Percentiles rank a stretch among this genome's conserved stretches.
phyloP scores from a whole-genome alignment of 164 flowering plant species.

The Stephania cephalantha region DNA sequence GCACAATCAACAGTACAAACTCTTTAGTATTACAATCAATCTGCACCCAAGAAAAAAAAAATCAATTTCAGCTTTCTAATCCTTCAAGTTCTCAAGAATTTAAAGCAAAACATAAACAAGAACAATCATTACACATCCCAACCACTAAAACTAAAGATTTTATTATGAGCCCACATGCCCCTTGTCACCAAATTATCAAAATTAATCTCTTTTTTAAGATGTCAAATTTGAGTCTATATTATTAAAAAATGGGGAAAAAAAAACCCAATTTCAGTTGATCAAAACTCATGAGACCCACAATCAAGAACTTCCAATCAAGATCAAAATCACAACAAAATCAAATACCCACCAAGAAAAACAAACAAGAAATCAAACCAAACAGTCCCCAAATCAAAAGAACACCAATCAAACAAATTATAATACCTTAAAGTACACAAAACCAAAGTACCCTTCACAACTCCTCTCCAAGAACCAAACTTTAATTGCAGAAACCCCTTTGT shows the following conservation, averaged over 20 bases:
- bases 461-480: neutral
- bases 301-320: neutral
- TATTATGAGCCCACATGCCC: neutral
- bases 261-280: neutral
- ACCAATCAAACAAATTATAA: neutral
- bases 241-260: neutral
- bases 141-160: neutral
- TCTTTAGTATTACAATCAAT: slow-evolving; percentile 4
- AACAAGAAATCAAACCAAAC: neutral
- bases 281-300: neutral
- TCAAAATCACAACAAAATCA: neutral
- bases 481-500: neutral
- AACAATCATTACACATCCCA: neutral
- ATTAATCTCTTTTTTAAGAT: neutral
- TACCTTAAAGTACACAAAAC: neutral
- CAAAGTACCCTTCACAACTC: neutral
- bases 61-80: neutral
- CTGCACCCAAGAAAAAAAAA: slow-evolving; percentile 7
- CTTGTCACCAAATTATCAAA: neutral
- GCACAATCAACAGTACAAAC: neutral
- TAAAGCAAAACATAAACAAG: neutral
- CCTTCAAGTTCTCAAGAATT: neutral
- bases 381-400: neutral
- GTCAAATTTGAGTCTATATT: neutral
- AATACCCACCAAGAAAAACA: neutral